Conservation (phyloP, 225 moss, liverwort and hornwort genomes). For the Sphagnum tenellum region DNA sequence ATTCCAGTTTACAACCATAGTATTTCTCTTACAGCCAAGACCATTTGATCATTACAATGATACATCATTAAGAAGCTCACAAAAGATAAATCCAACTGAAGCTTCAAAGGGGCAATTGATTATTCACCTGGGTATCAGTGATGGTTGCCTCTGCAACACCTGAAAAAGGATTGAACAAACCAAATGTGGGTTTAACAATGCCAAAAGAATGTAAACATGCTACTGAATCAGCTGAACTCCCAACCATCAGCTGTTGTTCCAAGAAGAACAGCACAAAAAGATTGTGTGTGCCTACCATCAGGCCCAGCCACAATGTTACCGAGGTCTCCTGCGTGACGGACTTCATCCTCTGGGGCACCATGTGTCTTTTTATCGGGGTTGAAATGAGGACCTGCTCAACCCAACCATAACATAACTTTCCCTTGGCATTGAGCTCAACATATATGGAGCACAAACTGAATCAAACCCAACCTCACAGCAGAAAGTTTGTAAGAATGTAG, state of each 20-base stretch:
- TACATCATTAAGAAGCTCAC: too few relatives aligned
- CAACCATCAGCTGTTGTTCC: neutral
- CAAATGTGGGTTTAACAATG: neutral
- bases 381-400: constrained; percentile 60
- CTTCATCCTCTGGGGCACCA: constrained; percentile 54
- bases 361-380: constrained; percentile 70
- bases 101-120: neutral
- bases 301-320: constrained; percentile 68
- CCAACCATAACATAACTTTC: neutral
- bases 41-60: too few relatives aligned
- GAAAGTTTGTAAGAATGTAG: neutral
- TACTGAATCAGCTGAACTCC: neutral
- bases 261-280: neutral
- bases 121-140: constrained; percentile 14
- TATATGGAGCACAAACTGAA: too few relatives aligned
- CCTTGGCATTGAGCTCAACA: too few relatives aligned
- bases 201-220: neutral
- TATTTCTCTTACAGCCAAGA: too few relatives aligned
- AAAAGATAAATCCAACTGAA: too few relatives aligned
- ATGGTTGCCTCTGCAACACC: constrained; percentile 47
- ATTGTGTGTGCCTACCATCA: constrained; percentile 31
- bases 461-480: neutral
- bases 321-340: constrained; percentile 82
- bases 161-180: constrained; percentile 3
- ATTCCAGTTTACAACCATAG: too few relatives aligned